Evolutionary conservation across 2,329 filamentous ascomycete genomes (phyloP).

Genomic region (Neonectria faginata): DNA sequence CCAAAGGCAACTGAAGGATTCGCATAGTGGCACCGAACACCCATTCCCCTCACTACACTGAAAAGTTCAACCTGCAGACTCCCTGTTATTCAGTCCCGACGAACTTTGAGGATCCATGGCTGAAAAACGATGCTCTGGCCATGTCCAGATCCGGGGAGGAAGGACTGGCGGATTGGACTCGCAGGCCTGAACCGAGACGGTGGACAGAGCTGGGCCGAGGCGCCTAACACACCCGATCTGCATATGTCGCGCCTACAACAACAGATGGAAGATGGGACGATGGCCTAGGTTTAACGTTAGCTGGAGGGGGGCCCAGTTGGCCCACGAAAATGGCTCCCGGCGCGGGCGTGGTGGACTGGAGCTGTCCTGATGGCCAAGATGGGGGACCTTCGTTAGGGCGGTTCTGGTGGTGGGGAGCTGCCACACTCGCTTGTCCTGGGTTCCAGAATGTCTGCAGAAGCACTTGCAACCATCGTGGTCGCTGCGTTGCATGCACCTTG

Average conservation of each 20-base stretch:
- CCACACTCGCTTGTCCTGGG: slow-evolving; percentile 24
- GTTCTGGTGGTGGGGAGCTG: slow-evolving; percentile 35
- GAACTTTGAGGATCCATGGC: slow-evolving; percentile 19
- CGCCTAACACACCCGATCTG: slow-evolving; percentile 16
- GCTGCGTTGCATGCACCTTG: slow-evolving; percentile 25
- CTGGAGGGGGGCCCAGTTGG: neutral
- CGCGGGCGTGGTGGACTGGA: slow-evolving; percentile 22
- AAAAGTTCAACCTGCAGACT: slow-evolving; percentile 4
- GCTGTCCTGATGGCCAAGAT: slow-evolving; percentile 4
- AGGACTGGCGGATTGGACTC: slow-evolving; percentile 6
- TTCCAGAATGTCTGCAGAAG: slow-evolving; percentile 45
- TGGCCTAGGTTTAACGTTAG: neutral
- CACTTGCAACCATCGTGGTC: slow-evolving; percentile 26
- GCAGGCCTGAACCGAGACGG: neutral
- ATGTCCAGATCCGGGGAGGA: neutral
- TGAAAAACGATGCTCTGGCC: slow-evolving; percentile 4
- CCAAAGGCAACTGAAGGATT: slow-evolving; percentile 28
- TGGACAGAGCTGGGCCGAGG: slow-evolving; percentile 4
- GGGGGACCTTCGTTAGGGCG: slow-evolving; percentile 18
- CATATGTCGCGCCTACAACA: slow-evolving; percentile 13
- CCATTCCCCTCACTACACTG: slow-evolving; percentile 16
- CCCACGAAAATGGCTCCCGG: slow-evolving; percentile 20
- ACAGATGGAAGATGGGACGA: slow-evolving; percentile 11
- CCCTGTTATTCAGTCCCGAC: slow-evolving; percentile 5
- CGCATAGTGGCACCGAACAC: slow-evolving; percentile 21